Conservation (phyloP, 2,329 filamentous ascomycete genomes). For the Pseudogymnoascus sp. region DNA sequence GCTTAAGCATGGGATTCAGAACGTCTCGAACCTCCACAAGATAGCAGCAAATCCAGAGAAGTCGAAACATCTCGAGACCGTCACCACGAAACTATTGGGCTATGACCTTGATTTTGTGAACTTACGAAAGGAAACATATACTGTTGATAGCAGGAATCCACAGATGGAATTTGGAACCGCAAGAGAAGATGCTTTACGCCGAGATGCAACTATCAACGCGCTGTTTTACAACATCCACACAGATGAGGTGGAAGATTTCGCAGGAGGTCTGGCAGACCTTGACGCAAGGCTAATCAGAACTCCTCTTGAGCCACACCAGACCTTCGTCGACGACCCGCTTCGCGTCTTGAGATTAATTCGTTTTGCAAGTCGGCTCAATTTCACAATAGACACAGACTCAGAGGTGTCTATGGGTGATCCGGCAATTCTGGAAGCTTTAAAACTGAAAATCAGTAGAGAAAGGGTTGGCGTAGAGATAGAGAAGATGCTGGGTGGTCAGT, state of each 20-base stretch:
- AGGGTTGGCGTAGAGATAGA: conserved; percentile 79
- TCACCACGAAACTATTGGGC: conserved; percentile 75
- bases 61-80: conserved; percentile 91
- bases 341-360: conserved; percentile 79
- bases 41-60: conserved; percentile 91
- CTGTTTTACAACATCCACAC: conserved; percentile 92
- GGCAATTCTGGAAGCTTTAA: conserved; percentile 73
- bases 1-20: conserved; percentile 51
- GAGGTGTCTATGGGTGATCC: conserved; percentile 66
- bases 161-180: conserved; percentile 90
- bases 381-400: conserved; percentile 63
- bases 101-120: conserved; percentile 94
- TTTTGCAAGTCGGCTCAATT: conserved; percentile 78
- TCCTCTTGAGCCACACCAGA: conserved; percentile 79
- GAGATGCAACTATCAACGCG: conserved; percentile 91
- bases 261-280: conserved; percentile 71
- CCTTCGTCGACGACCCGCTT: conserved; percentile 89
- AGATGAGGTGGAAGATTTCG: conserved; percentile 74
- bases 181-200: conserved; percentile 77
- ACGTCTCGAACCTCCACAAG: conserved; percentile 72
- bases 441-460: conserved; percentile 84
- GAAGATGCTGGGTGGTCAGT: conserved; percentile 74
- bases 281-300: conserved; percentile 65
- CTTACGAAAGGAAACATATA: conserved; percentile 82
- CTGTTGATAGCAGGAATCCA: conserved; percentile 81